Conservation (phyloP, 352 stramenopile genomes). For the Pythium apleroticum region DNA sequence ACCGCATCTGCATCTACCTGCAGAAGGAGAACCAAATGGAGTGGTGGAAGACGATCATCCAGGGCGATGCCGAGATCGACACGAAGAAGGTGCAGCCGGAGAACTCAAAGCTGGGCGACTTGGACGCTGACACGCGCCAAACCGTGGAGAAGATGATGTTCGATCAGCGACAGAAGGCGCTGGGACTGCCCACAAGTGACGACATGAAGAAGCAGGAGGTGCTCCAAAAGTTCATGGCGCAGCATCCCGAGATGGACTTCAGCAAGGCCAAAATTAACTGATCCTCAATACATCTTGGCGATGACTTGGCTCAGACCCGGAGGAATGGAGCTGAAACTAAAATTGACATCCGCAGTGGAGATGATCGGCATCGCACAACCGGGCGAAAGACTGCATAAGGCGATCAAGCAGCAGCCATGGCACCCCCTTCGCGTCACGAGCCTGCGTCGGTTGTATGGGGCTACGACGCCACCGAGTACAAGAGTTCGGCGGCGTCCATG, state of each 20-base stretch:
- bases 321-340: constrained; percentile 5
- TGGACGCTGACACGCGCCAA: constrained; percentile 98
- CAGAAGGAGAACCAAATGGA: constrained; percentile 99
- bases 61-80: constrained; percentile 96
- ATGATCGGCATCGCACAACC: too few species aligned
- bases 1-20: constrained; percentile 92
- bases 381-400: neutral
- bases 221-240: constrained; percentile 98
- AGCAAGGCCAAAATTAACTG: constrained; percentile 97
- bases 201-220: constrained; percentile 98
- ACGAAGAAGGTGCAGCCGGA: constrained; percentile 98
- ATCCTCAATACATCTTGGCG: constrained; percentile 22
- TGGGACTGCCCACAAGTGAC: constrained; percentile 96
- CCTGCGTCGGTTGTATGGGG: constrained; percentile 64
- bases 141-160: constrained; percentile 99
- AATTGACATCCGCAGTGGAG: neutral
- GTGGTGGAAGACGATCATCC: constrained; percentile 98
- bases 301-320: constrained; percentile 5
- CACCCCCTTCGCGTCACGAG: constrained; percentile 34
- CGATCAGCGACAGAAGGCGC: constrained; percentile 96
- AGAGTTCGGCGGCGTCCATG: constrained; percentile 48
- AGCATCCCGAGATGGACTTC: constrained; percentile 99
- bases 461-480: constrained; percentile 57
- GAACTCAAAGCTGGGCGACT: constrained; percentile 97
- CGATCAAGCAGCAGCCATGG: constrained; percentile 9